Conservation (phyloP, 192 early-diverging fungal genomes). For the Podila clonocystis region DNA sequence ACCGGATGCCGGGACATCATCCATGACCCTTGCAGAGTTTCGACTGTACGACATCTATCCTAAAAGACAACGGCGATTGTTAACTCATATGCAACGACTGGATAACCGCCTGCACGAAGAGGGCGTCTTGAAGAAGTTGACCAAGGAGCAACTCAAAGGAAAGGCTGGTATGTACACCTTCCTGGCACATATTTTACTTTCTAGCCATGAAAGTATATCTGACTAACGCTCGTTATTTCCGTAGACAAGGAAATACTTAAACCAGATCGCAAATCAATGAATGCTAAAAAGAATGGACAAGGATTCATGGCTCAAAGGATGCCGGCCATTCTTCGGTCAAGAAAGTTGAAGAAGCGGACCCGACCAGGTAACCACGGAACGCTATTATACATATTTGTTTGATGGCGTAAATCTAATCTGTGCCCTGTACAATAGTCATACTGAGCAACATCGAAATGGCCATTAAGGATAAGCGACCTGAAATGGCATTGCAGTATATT, state of each 20-base stretch:
- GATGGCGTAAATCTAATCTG: too few relatives aligned
- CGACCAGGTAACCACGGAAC: conserved; percentile 21
- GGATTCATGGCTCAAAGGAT: conserved; percentile 50
- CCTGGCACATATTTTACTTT: background rate
- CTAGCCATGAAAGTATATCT: background rate
- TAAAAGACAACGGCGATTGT: conserved; percentile 36
- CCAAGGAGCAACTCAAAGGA: conserved; percentile 51
- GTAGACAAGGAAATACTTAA: conserved; percentile 44
- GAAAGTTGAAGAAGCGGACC: conserved; percentile 43
- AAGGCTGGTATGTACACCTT: conserved; percentile 36
- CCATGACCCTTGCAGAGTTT: conserved; percentile 55
- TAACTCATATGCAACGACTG: conserved; percentile 47
- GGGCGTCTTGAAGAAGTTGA: conserved; percentile 44
- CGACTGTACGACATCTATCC: conserved; percentile 46
- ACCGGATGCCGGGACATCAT: conserved; percentile 12
- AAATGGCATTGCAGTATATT: conserved; percentile 49
- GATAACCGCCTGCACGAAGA: conserved; percentile 46
- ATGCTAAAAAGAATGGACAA: conserved; percentile 22
- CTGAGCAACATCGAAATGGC: conserved; percentile 53
- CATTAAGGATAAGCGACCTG: conserved; percentile 52
- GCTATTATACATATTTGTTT: too few relatives aligned
- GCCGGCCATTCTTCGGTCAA: conserved; percentile 31
- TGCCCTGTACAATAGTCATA: conserved; percentile 23
- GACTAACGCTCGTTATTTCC: background rate
- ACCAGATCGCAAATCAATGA: conserved; percentile 42